Evolutionary conservation across 2,329 filamentous ascomycete species (phyloP).

Genomic region (Gaeumannomyces sp.): DNA sequence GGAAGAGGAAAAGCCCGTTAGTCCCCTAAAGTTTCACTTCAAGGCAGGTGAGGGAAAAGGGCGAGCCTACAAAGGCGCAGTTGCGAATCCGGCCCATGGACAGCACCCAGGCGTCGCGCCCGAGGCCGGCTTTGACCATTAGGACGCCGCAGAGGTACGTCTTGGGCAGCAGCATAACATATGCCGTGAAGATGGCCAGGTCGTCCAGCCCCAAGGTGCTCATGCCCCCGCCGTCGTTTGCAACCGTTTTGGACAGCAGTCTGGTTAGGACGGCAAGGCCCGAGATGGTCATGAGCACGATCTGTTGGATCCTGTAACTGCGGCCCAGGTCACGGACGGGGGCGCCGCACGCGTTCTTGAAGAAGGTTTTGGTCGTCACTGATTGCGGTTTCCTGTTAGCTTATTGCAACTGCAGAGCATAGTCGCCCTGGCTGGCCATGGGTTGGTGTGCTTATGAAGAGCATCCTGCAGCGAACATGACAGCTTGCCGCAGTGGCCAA

Average conservation of each 20-base stretch:
- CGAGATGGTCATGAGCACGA: not conserved
- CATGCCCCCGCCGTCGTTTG: no score
- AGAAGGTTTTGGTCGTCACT: no score
- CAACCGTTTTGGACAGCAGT: not conserved
- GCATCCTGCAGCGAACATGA: no score
- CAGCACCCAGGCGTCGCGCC: constrained; percentile 3
- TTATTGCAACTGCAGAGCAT: no score
- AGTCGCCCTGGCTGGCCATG: no score
- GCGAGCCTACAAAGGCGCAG: no score
- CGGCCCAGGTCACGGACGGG: not conserved
- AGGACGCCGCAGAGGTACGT: constrained; percentile 3
- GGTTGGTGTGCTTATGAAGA: no score
- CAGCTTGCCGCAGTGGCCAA: no score
- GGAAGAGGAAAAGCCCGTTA: not conserved
- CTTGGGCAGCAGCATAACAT: not conserved
- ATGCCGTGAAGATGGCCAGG: not conserved
- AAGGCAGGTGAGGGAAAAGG: no score
- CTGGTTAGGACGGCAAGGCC: not conserved
- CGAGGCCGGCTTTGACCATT: not conserved
- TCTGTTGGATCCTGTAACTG: not conserved
- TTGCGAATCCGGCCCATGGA: no score
- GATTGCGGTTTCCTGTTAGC: no score
- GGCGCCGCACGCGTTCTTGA: not conserved
- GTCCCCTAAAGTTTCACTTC: no score
- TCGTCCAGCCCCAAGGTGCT: not conserved